Evolutionary conservation across 2,329 filamentous ascomycete species (phyloP).

Genomic region (Corinectria fuckeliana): DNA sequence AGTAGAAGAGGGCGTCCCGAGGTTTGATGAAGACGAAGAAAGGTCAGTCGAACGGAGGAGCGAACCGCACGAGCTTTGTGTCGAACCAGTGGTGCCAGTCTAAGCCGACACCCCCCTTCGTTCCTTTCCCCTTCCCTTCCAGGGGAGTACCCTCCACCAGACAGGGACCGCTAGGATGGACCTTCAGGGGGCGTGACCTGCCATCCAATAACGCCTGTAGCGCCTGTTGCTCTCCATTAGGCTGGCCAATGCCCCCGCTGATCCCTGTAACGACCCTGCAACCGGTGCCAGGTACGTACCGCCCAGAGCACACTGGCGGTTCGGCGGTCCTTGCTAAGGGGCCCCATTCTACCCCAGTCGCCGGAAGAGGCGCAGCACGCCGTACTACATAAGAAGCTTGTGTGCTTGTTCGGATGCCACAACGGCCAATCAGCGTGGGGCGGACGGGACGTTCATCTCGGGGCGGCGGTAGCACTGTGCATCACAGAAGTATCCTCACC

Average conservation of each 20-base stretch:
- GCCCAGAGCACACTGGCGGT: not conserved
- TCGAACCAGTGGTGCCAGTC: slow-evolving; percentile 2
- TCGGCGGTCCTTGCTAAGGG: not conserved
- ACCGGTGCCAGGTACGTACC: not conserved
- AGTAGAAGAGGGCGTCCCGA: slow-evolving; percentile 6
- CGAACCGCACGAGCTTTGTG: slow-evolving; percentile 19
- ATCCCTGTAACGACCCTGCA: slow-evolving; percentile 1
- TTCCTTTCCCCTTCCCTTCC: slow-evolving; percentile 9
- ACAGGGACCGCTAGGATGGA: not conserved
- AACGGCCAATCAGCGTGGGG: slow-evolving; percentile 29
- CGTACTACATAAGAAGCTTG: slow-evolving; percentile 38
- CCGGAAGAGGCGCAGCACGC: slow-evolving; percentile 30
- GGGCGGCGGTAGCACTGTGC: slow-evolving; percentile 36
- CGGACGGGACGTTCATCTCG: slow-evolving; percentile 34
- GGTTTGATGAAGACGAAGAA: slow-evolving; percentile 17
- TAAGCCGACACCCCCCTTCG: slow-evolving; percentile 3
- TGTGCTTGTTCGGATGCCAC: slow-evolving; percentile 23
- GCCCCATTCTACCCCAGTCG: slow-evolving; percentile 11
- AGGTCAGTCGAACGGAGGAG: slow-evolving; percentile 10
- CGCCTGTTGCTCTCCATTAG: not conserved
- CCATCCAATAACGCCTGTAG: slow-evolving; percentile 8
- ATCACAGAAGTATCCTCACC: slow-evolving; percentile 23
- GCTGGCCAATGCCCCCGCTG: not conserved
- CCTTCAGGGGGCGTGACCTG: slow-evolving; percentile 2
- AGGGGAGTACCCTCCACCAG: not conserved